Percentiles rank a stretch among this genome's conserved stretches.
Evolutionary conservation across 257 asterid genomes (phyloP).

Genomic region (Solanum habrochaites): DNA sequence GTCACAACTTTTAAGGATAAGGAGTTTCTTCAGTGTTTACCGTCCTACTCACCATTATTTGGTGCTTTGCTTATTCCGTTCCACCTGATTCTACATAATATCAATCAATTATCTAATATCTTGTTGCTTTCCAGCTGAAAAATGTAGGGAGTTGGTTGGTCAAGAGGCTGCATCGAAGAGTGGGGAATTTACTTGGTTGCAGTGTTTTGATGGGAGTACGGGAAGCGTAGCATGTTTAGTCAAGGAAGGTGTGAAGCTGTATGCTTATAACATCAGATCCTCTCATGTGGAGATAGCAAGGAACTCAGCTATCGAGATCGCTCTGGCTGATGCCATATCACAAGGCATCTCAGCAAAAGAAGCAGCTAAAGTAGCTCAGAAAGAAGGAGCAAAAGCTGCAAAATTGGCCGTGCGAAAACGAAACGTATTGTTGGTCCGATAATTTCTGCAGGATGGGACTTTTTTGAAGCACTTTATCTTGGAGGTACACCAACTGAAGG

Average conservation of each 20-base stretch:
- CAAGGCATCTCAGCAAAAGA: constrained; percentile 69
- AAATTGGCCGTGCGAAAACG: constrained; percentile 66
- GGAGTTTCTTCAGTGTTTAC: not conserved
- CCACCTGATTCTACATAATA: not conserved
- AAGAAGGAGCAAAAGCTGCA: constrained; percentile 90
- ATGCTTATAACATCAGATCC: constrained; percentile 48
- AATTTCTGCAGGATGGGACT: constrained; percentile 94
- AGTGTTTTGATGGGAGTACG: constrained; percentile 72
- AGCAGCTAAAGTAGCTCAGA: constrained; percentile 65
- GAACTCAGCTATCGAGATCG: constrained; percentile 60
- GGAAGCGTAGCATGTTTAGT: constrained; percentile 82
- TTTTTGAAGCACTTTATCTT: constrained; percentile 75
- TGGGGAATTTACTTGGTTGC: constrained; percentile 57
- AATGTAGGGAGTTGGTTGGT: constrained; percentile 73
- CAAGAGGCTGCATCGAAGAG: constrained; percentile 85
- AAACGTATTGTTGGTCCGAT: constrained; percentile 90
- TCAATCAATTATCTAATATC: not conserved
- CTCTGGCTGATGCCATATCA: constrained; percentile 61
- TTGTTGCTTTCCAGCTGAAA: constrained; percentile 57
- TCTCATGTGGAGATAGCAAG: constrained; percentile 66
- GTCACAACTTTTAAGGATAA: not conserved
- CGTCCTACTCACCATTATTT: not conserved
- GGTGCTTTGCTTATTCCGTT: not conserved
- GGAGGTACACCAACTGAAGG: constrained; percentile 93
- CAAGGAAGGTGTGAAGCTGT: constrained; percentile 88